Percentiles rank a stretch among this genome's conserved stretches.
These are phyloP conservation scores for Sugiyamaella grinbergsii DNA, from an alignment of 1,139 yeast genomes.

Conservation along the genomic window DNA sequence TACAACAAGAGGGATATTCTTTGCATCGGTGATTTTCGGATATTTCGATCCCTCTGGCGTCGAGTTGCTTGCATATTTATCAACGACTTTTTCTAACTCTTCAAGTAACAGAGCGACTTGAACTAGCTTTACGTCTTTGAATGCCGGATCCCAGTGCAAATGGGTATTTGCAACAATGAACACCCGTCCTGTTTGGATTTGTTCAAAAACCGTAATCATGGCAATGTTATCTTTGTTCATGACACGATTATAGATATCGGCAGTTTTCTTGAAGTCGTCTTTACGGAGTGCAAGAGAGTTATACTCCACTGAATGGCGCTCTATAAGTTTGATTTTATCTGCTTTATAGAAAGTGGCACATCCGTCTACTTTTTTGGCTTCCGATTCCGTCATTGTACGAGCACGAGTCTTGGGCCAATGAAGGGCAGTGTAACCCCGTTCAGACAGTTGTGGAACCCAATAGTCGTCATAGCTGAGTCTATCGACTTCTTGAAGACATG, in stretches of 20 bases:
- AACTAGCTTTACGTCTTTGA: constrained; percentile 92
- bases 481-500: constrained; percentile 96
- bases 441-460: constrained; percentile 76
- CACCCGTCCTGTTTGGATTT: constrained; percentile 66
- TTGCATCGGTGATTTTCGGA: constrained; percentile 52
- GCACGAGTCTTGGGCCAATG: constrained; percentile 91
- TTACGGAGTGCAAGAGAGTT: constrained; percentile 85
- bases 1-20: constrained; percentile 71
- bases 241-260: constrained; percentile 92
- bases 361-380: constrained; percentile 92
- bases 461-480: constrained; percentile 80
- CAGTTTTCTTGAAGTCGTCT: constrained; percentile 88
- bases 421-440: constrained; percentile 75
- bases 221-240: constrained; percentile 96
- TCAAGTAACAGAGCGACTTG: constrained; percentile 92
- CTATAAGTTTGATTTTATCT: constrained; percentile 67
- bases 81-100: constrained; percentile 68
- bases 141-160: constrained; percentile 98
- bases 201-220: constrained; percentile 74
- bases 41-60: constrained; percentile 39
- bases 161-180: constrained; percentile 86
- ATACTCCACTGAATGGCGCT: constrained; percentile 78
- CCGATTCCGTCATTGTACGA: constrained; percentile 78
- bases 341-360: constrained; percentile 88
- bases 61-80: constrained; percentile 52